phyloP scores from a whole-genome alignment of 441 rosid genomes.

The Syzygium malaccense region DNA sequence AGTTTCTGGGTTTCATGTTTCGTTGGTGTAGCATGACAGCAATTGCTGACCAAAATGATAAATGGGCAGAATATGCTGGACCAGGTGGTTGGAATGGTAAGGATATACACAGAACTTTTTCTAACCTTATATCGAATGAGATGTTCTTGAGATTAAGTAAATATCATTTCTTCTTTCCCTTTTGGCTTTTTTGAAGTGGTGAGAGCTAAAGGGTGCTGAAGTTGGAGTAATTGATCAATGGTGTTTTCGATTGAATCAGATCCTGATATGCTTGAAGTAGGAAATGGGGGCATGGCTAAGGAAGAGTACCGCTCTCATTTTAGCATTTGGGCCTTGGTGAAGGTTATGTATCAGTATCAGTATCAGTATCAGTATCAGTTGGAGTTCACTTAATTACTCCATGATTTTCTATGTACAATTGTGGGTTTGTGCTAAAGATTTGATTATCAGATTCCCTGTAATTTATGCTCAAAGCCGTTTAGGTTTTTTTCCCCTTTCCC shows the following conservation, averaged over 20 bases:
- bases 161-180: background rate
- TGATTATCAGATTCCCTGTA: background rate
- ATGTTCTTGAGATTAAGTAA: background rate
- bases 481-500: background rate
- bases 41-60: constrained; percentile 12
- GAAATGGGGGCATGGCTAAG: constrained; percentile 51
- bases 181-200: background rate
- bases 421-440: background rate
- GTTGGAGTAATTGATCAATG: background rate
- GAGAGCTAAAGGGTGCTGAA: background rate
- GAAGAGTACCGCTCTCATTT: constrained; percentile 54
- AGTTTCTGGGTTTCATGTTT: background rate
- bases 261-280: constrained; percentile 62
- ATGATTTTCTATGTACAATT: background rate
- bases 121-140: background rate
- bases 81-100: constrained; percentile 29
- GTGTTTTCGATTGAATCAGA: constrained; percentile 5
- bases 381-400: background rate
- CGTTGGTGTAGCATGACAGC: constrained; percentile 7
- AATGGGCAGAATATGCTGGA: constrained; percentile 18
- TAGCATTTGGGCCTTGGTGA: constrained; percentile 51
- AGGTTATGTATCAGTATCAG: constrained; percentile 11
- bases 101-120: background rate
- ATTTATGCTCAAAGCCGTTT: background rate
- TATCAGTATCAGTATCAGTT: background rate